Evolutionary conservation across 768 basidiomycete species (phyloP), one percentile per base, ranked within the genome.

Genomic region (Leucosporidium yakuticum): DNA sequence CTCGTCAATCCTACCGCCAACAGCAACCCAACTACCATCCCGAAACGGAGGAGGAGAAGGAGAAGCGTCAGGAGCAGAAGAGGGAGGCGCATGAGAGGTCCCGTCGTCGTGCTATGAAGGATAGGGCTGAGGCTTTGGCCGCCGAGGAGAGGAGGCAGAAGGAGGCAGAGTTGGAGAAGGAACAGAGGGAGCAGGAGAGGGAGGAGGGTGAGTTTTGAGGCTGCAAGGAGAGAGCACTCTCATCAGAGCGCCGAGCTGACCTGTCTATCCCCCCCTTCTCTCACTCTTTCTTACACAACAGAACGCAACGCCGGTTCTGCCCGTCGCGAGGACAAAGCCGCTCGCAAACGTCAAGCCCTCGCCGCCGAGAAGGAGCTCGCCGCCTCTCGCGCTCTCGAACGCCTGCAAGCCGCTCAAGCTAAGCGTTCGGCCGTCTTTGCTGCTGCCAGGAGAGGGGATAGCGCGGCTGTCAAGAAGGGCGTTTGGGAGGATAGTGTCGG

Each of bases 401-500:
- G 60, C n/a, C 61, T 67, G 2, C 47, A 84, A 74, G 82, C 81
- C 65, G 78, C 80, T 36, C 89, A 90, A 74, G 77, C 74, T 34
- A 79, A 80, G 55, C 84, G 89, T 63, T 87, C 87, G 21, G 81
- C 80, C 39, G 82, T 85, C 34, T 90, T 91, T 77, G 79, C 82
- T 21, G 87, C 87, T 31, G 87, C 87, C 57, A 84, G 88, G 23
- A 76, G 78, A 21, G 83, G 84, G 17, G 80, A 88, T 47, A 74
- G 77, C 23, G 82, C 78, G 12, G 78, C 78, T 59, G 88, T 89
- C 62, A 85, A 84, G 79, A 83, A 84, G 70, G 85, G 84, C 34
- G 78, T 89, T 27, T 88, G 84, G 83, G 87, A 88, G 79, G 83
- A 87, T 55, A 68, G 79, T 39, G 86, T 90, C 65, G 87, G 89